Evolutionary conservation across 73 alveolate species (phyloP), one percentile per base, ranked within the genome.

Genomic region (Uronychia setigera): DNA sequence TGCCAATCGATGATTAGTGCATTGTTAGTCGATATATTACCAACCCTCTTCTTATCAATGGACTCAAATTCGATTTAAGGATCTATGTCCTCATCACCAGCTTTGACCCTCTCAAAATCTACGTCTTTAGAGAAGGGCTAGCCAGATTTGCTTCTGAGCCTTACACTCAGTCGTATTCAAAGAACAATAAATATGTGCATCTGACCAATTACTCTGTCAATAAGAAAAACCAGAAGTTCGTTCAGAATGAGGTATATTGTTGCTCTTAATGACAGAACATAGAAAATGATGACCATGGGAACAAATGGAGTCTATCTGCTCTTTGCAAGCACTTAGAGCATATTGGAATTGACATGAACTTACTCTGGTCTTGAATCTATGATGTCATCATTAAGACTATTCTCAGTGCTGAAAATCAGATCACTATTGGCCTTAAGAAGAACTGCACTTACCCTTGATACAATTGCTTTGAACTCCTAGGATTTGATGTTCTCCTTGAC

Each of bases 31-130:
- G 59, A 60, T 81, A 81, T 34, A 32, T 81, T 9, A 14, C 30
- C 31, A 33, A 81, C 31, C 81, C 99, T 80, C 80, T 93, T 82
- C 81, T 91, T 84, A 60, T 95, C 58, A 93, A 93, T 83, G 97
- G 96, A 32, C 92, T 89, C 82, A 95, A 95, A 91, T 95, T 95
- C 86, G 99, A 95, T 87, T 75, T 95, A 92, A 91, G 99, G 87
- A 93, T 95, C 32, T 95, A 95, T 88, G 95, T 93, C 26, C 78
- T 95, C 32, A 97, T 95, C 0, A 95, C 99, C 33, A 85, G 95
- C 0, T 89, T 91, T 31, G 88, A 93, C 83, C 99, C 99, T n/a
- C 83, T 95, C 30, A 97, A 94, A 82, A 89, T 92, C 91, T 95
- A 92, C 82, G 78, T 95, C 31, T 95, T 93, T 83, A 91, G 88